phyloP scores from a whole-genome alignment of 768 basidiomycete species.

The Dendrothele bispora region DNA sequence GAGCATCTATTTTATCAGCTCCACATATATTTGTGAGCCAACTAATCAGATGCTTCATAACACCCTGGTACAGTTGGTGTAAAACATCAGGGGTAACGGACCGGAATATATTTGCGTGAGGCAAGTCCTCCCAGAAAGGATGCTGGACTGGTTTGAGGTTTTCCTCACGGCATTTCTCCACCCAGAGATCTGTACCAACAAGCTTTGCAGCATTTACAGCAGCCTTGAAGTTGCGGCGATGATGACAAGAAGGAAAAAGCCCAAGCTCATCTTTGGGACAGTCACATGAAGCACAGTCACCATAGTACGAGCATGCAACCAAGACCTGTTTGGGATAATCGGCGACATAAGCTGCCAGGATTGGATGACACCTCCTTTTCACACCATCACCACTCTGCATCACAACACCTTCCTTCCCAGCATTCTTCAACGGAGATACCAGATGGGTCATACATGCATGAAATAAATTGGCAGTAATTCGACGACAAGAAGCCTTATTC shows the following conservation, averaged over 20 bases:
- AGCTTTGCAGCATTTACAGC: background rate
- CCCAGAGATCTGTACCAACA: background rate
- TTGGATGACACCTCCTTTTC: background rate
- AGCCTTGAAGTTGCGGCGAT: background rate
- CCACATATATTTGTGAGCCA: conserved; percentile 30
- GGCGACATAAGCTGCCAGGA: conserved; percentile 8
- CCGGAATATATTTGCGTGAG: conserved; percentile 37
- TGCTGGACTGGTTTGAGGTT: conserved; percentile 2
- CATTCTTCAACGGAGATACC: background rate
- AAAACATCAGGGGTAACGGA: conserved; percentile 47
- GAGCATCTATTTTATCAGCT: conserved; percentile 34
- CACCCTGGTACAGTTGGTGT: conserved; percentile 49
- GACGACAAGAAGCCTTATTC: background rate
- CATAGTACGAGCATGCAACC: background rate
- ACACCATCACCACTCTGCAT: conserved; percentile 8
- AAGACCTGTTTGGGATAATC: conserved; percentile 5
- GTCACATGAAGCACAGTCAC: background rate
- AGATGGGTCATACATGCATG: background rate
- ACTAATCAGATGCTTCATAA: conserved; percentile 40
- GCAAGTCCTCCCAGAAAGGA: conserved; percentile 44
- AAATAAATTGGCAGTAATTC: background rate
- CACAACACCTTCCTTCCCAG: conserved; percentile 7
- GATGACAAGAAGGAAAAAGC: background rate
- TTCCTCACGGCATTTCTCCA: background rate
- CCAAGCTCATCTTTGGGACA: background rate